Percentiles rank a stretch among this genome's conserved stretches.
These are phyloP conservation scores for Geosmithia morbida DNA, from an alignment of 2,329 filamentous ascomycete species.

Conservation along the genomic window DNA sequence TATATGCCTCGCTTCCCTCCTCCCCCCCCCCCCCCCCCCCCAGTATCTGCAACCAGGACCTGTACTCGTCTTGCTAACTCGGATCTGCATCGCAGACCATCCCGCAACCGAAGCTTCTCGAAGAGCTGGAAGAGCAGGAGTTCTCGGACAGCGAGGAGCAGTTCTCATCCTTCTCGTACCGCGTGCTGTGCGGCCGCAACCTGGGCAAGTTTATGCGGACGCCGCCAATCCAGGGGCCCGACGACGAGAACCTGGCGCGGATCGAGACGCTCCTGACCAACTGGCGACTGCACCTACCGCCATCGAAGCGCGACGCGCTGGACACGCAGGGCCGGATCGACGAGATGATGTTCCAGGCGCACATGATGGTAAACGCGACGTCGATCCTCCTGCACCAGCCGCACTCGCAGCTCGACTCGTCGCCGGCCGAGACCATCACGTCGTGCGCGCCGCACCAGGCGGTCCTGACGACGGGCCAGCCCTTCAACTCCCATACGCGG, in stretches of 20 bases:
- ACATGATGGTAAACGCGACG: conserved; percentile 57
- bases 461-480: conserved; percentile 31
- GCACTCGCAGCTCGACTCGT: conserved; percentile 58
- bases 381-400: conserved; percentile 70
- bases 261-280: conserved; percentile 46
- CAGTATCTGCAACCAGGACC: no score
- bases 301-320: conserved; percentile 52
- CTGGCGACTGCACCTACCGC: conserved; percentile 69
- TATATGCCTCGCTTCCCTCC: no score
- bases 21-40: not conserved
- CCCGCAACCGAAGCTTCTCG: conserved; percentile 45
- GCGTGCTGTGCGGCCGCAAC: conserved; percentile 68
- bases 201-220: conserved; percentile 59
- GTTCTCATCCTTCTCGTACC: conserved; percentile 78
- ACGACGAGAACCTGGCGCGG: conserved; percentile 35
- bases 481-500: conserved; percentile 55
- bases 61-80: conserved; percentile 2
- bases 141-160: conserved; percentile 48
- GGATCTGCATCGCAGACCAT: conserved; percentile 28
- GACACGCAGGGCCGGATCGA: conserved; percentile 57
- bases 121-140: conserved; percentile 63
- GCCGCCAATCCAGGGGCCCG: conserved; percentile 33
- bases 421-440: conserved; percentile 41
- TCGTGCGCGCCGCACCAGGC: conserved; percentile 50
- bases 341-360: conserved; percentile 84